Conservation (phyloP, 345 rosid genomes). For the Citrus sinensis region DNA sequence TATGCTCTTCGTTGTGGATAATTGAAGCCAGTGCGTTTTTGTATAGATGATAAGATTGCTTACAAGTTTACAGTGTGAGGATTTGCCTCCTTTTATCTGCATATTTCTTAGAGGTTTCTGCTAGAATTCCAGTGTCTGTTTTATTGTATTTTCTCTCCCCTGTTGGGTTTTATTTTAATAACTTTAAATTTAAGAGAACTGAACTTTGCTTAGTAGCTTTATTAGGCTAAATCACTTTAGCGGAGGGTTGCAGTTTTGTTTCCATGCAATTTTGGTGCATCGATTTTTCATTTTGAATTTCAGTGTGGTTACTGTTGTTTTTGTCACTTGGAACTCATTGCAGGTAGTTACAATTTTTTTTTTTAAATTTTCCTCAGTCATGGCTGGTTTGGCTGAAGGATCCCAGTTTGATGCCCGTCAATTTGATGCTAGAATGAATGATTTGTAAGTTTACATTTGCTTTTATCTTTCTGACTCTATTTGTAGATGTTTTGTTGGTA, state of each 20-base stretch:
- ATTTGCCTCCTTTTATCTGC: neutral
- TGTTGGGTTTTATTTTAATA: neutral
- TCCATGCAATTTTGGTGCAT: neutral
- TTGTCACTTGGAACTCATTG: neutral
- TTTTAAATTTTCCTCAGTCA: constrained; percentile 25
- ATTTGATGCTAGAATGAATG: constrained; percentile 46
- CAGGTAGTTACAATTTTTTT: neutral
- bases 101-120: neutral
- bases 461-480: neutral
- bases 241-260: neutral
- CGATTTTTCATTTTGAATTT: neutral
- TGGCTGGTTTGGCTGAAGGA: constrained; percentile 43
- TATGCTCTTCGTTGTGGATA: neutral
- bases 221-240: neutral
- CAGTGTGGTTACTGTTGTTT: neutral
- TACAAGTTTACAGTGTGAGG: neutral
- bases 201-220: neutral
- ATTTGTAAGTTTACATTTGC: constrained; percentile 29
- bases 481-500: neutral
- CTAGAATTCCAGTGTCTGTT: neutral
- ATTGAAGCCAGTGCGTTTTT: neutral
- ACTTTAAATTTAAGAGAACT: neutral
- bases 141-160: neutral
- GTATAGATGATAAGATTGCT: neutral
- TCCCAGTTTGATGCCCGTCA: constrained; percentile 45